Evolutionary conservation across 2,329 filamentous ascomycete genomes (phyloP).

Genomic region (Trichophyton simii): DNA sequence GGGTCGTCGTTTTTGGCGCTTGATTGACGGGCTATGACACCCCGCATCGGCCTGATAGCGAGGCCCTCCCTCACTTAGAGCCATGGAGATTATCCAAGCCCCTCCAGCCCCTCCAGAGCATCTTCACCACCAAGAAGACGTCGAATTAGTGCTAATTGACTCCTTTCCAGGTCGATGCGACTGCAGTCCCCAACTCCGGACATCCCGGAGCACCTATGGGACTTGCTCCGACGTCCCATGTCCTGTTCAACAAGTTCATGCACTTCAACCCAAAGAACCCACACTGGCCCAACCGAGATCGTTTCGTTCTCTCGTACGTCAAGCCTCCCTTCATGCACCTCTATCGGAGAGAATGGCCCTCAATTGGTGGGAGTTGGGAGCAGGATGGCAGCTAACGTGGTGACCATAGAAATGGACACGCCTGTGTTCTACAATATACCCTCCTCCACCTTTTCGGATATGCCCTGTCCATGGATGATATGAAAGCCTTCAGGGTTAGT

Average conservation of each 20-base stretch:
- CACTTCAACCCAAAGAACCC: constrained; percentile 99
- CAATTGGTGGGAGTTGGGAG: neutral
- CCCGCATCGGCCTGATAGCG: neutral
- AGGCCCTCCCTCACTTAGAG: neutral
- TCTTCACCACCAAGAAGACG: neutral
- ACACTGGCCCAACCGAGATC: constrained; percentile 90
- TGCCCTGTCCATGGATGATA: constrained; percentile 69
- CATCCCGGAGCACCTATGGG: constrained; percentile 98
- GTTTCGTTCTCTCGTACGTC: constrained; percentile 96
- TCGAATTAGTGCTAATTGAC: neutral
- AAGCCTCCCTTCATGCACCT: neutral
- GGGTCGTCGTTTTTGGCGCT: neutral
- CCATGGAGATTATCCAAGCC: neutral
- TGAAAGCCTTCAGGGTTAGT: constrained; percentile 93
- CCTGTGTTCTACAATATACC: constrained; percentile 98
- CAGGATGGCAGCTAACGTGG: neutral
- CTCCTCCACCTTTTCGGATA: constrained; percentile 96
- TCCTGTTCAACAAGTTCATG: constrained; percentile 98
- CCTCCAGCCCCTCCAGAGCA: neutral
- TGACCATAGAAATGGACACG: constrained; percentile 73
- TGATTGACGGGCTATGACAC: neutral
- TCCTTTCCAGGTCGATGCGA: constrained; percentile 87
- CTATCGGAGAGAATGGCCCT: constrained; percentile 3
- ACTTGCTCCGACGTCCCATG: constrained; percentile 89
- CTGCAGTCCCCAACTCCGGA: constrained; percentile 86